Conservation (phyloP, 768 basidiomycete genomes). For the Epithele typhae region DNA sequence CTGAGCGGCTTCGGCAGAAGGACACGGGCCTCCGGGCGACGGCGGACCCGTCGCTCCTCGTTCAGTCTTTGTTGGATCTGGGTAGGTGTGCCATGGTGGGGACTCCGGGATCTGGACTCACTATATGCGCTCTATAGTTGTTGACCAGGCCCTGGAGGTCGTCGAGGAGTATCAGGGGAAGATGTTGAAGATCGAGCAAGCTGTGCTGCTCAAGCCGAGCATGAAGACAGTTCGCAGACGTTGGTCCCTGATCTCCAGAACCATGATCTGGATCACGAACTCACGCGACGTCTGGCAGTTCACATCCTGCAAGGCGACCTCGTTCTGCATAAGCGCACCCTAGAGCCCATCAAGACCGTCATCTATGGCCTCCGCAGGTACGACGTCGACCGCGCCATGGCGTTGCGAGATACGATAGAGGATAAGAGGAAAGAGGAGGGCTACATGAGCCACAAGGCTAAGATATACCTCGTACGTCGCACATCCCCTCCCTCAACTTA, state of each 20-base stretch:
- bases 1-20: conserved; percentile 50
- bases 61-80: conserved; percentile 65
- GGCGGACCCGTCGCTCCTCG: conserved; percentile 63
- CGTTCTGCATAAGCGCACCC: conserved; percentile 66
- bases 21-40: conserved; percentile 60
- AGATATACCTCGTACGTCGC: conserved; percentile 56
- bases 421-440: conserved; percentile 41
- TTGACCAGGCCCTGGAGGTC: conserved; percentile 64
- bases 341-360: conserved; percentile 67
- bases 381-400: conserved; percentile 62
- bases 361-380: conserved; percentile 67
- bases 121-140: conserved; percentile 37
- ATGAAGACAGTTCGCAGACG: conserved; percentile 57
- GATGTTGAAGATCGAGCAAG: conserved; percentile 56
- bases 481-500: too few relatives aligned
- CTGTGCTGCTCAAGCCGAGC: conserved; percentile 54
- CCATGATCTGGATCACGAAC: background rate
- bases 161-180: conserved; percentile 64
- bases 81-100: too few relatives aligned
- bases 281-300: conserved; percentile 37
- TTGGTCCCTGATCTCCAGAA: conserved; percentile 29
- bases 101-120: too few relatives aligned
- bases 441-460: conserved; percentile 64
- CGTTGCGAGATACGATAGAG: conserved; percentile 39
- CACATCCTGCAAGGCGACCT: conserved; percentile 79